A percentile compares a stretch with the other conserved stretches of the same genome.
Evolutionary conservation across 2,329 filamentous ascomycete genomes (phyloP).

Genomic region (Tolypocladium album): DNA sequence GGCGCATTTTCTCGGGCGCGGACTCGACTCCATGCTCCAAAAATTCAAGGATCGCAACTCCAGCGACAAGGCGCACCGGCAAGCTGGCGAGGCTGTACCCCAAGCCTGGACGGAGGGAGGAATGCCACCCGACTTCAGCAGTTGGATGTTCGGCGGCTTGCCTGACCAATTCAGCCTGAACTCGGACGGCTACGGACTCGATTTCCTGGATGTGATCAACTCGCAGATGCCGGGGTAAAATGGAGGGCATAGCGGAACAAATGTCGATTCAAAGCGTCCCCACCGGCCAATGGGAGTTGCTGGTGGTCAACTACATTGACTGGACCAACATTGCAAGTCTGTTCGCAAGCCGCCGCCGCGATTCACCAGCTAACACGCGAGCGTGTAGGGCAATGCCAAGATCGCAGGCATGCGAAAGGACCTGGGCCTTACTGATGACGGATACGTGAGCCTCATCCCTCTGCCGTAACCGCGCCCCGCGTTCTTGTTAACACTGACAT

Average conservation of each 20-base stretch:
- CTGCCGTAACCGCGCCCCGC: constrained; percentile 20
- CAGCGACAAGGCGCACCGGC: constrained; percentile 3
- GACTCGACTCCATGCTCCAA: constrained; percentile 16
- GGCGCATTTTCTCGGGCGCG: constrained; percentile 16
- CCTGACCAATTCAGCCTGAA: constrained; percentile 6
- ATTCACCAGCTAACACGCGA: background rate
- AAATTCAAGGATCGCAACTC: constrained; percentile 13
- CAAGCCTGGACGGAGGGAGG: background rate
- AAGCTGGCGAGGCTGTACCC: constrained; percentile 1
- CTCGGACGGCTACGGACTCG: constrained; percentile 12
- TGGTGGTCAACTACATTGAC: constrained; percentile 14
- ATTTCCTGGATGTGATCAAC: constrained; percentile 13
- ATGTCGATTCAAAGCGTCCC: background rate
- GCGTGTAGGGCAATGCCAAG: constrained; percentile 32
- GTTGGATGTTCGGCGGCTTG: constrained; percentile 15
- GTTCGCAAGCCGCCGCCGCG: background rate
- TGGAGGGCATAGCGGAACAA: background rate
- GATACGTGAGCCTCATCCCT: constrained; percentile 48
- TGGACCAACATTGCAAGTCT: constrained; percentile 16
- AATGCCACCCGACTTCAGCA: constrained; percentile 10
- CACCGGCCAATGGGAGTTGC: background rate
- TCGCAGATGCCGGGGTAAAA: constrained; percentile 13
- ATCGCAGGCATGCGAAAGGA: constrained; percentile 38
- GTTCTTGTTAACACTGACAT: constrained; percentile 14
- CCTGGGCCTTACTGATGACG: constrained; percentile 30